phyloP scores from a whole-genome alignment of 2,329 filamentous ascomycete genomes.

The Trichoderma koningii region DNA sequence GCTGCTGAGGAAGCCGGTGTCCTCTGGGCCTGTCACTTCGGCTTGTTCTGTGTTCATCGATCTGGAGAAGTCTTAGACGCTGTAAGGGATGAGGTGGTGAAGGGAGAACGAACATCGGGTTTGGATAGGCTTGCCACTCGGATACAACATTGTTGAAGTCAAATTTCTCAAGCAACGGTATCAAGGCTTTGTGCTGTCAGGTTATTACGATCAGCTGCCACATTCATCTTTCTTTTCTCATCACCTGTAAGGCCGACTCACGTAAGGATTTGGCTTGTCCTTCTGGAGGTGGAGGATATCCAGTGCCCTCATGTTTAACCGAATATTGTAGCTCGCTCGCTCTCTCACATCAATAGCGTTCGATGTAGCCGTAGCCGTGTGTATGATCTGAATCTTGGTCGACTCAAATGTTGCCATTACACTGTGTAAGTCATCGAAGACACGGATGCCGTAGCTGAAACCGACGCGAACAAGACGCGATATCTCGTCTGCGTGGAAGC shows the following conservation, averaged over 20 bases:
- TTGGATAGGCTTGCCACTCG: conserved; percentile 23
- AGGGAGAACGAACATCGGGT: conserved; percentile 2
- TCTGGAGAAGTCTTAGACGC: background rate
- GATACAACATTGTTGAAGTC: conserved; percentile 19
- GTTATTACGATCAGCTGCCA: background rate
- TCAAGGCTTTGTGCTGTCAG: conserved; percentile 9
- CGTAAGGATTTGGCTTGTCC: conserved; percentile 15
- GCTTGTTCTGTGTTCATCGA: conserved; percentile 9
- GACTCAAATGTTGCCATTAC: conserved; percentile 22
- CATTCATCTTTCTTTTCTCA: background rate
- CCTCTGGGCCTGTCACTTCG: conserved; percentile 20
- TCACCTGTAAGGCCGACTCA: background rate
- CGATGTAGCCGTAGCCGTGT: conserved; percentile 19
- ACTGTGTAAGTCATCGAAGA: conserved; percentile 16
- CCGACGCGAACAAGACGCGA: conserved; percentile 14
- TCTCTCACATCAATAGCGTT: conserved; percentile 14
- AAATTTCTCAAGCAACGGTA: conserved; percentile 18
- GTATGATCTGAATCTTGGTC: conserved; percentile 21
- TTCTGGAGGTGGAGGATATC: conserved; percentile 13
- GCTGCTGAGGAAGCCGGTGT: conserved; percentile 8
- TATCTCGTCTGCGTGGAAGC: conserved; percentile 19
- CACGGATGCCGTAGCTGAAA: conserved; percentile 3
- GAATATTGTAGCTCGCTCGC: conserved; percentile 8
- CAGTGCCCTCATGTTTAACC: conserved; percentile 7
- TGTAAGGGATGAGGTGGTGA: background rate